Percentiles rank a stretch among this genome's conserved stretches.
These are phyloP conservation scores for Aspergillus incahuasiensis DNA, from an alignment of 495 filamentous ascomycete genomes.

Conservation along the genomic window DNA sequence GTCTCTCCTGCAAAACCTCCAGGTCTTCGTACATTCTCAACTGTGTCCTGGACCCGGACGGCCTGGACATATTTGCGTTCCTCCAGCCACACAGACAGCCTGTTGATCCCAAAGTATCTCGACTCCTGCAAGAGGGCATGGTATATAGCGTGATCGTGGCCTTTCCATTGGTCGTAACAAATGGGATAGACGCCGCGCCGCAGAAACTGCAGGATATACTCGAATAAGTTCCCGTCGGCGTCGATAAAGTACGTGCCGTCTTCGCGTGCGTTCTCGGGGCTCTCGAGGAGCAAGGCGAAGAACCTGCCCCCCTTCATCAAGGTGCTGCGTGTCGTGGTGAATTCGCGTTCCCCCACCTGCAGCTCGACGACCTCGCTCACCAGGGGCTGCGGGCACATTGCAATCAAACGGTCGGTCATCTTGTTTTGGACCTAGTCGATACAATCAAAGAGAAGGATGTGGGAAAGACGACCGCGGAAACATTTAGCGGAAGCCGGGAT, in stretches of 20 bases:
- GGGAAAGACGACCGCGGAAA: too few relatives aligned
- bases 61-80: not conserved
- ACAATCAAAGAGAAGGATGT: too few relatives aligned
- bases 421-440: too few relatives aligned
- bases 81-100: not conserved
- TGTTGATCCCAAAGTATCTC: not conserved
- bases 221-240: slow-evolving; percentile 6
- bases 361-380: not conserved
- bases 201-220: slow-evolving; percentile 12
- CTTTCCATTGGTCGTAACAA: slow-evolving; percentile 3
- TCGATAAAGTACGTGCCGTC: slow-evolving; percentile 13
- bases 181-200: slow-evolving; percentile 1
- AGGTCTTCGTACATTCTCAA: too few relatives aligned
- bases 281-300: slow-evolving; percentile 5
- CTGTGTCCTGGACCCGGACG: too few relatives aligned
- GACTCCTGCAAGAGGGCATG: slow-evolving; percentile 6
- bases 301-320: slow-evolving; percentile 3
- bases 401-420: too few relatives aligned
- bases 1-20: too few relatives aligned
- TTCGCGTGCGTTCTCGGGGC: not conserved
- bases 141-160: slow-evolving; percentile 6
- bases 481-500: too few relatives aligned
- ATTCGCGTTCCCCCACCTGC: slow-evolving; percentile 6
- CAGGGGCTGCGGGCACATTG: too few relatives aligned
- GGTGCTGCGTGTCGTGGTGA: slow-evolving; percentile 2